Conservation (phyloP, 2,329 filamentous ascomycete species). For the Stagonosporopsis vannaccii region DNA sequence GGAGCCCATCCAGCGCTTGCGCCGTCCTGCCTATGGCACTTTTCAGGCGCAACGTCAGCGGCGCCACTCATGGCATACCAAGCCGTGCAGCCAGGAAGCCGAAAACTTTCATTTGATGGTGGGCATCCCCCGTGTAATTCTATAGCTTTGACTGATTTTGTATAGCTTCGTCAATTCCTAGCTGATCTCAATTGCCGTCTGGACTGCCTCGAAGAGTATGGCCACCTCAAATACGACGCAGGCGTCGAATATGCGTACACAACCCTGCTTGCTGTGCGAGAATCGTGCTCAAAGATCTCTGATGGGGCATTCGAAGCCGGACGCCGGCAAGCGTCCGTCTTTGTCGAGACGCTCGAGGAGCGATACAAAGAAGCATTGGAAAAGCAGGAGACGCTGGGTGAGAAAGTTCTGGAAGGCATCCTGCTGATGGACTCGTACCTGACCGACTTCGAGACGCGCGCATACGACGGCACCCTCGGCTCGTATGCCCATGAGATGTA, state of each 20-base stretch:
- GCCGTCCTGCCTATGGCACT: slow-evolving; percentile 49
- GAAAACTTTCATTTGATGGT: slow-evolving; percentile 58
- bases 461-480: slow-evolving; percentile 78
- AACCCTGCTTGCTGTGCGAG: slow-evolving; percentile 84
- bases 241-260: slow-evolving; percentile 85
- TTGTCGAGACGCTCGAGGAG: slow-evolving; percentile 90
- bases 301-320: slow-evolving; percentile 90
- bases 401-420: slow-evolving; percentile 89
- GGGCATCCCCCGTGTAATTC: slow-evolving; percentile 9
- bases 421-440: slow-evolving; percentile 86
- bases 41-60: slow-evolving; percentile 48
- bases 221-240: slow-evolving; percentile 81
- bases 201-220: slow-evolving; percentile 87
- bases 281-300: slow-evolving; percentile 87
- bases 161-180: slow-evolving; percentile 78
- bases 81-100: slow-evolving; percentile 54
- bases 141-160: slow-evolving; percentile 25
- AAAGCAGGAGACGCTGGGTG: slow-evolving; percentile 85
- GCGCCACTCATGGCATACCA: slow-evolving; percentile 57
- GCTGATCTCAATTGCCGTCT: slow-evolving; percentile 85
- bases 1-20: slow-evolving; percentile 49
- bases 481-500: slow-evolving; percentile 76
- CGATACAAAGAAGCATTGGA: slow-evolving; percentile 86
- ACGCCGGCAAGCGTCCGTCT: slow-evolving; percentile 80
- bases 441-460: slow-evolving; percentile 82